Evolutionary conservation across 2,329 filamentous ascomycete species (phyloP).

Genomic region (Penicillium sp.): DNA sequence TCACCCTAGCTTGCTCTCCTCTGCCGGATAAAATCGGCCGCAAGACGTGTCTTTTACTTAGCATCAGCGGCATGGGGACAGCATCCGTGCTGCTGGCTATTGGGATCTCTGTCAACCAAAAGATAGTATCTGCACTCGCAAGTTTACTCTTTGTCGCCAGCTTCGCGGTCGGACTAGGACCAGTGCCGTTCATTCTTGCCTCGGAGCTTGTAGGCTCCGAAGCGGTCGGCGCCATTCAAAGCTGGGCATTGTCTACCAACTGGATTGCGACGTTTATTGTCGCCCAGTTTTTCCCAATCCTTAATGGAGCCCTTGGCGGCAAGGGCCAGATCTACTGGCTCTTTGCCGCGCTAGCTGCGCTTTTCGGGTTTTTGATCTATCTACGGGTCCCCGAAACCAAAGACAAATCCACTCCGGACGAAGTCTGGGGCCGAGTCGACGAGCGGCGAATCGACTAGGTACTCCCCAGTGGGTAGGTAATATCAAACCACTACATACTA

Average conservation of each 20-base stretch:
- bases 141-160: slow-evolving; percentile 83
- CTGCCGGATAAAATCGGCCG: slow-evolving; percentile 83
- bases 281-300: slow-evolving; percentile 88
- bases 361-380: slow-evolving; percentile 68
- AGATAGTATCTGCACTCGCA: slow-evolving; percentile 73
- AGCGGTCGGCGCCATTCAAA: slow-evolving; percentile 87
- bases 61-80: slow-evolving; percentile 77
- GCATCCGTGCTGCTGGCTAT: slow-evolving; percentile 74
- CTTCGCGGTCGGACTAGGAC: slow-evolving; percentile 86
- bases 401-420: slow-evolving; percentile 76
- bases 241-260: slow-evolving; percentile 79
- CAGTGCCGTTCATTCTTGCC: slow-evolving; percentile 90
- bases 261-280: slow-evolving; percentile 90
- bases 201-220: slow-evolving; percentile 87
- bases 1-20: slow-evolving; percentile 76
- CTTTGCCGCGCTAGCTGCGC: slow-evolving; percentile 70
- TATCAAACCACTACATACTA: too few species aligned
- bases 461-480: too few species aligned
- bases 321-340: slow-evolving; percentile 85
- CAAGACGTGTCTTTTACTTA: slow-evolving; percentile 77
- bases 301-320: slow-evolving; percentile 72
- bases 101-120: slow-evolving; percentile 69
- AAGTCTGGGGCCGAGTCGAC: slow-evolving; percentile 74
- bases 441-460: slow-evolving; percentile 23
- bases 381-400: slow-evolving; percentile 81